A percentile compares a stretch with the other conserved stretches of the same genome.
Evolutionary conservation across 225 moss, liverwort and hornwort genomes (phyloP).

Genomic region (Lunularia cruciata): DNA sequence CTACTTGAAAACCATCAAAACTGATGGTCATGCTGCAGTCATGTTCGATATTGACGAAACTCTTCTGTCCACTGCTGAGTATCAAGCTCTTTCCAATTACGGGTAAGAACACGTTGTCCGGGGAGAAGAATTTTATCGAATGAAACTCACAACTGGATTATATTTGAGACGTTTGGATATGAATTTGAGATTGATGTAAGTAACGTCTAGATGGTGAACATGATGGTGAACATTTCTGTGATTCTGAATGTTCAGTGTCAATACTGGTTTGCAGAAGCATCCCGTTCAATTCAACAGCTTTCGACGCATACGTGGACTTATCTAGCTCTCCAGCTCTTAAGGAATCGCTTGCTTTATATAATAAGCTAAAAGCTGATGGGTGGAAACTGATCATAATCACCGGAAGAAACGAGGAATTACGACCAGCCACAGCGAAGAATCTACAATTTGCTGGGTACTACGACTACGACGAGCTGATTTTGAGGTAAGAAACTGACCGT

Average conservation of each 20-base stretch:
- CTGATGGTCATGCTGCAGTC: conserved; percentile 22
- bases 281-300: conserved; percentile 7
- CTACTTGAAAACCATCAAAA: conserved; percentile 12
- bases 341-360: conserved; percentile 35
- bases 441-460: conserved; percentile 51
- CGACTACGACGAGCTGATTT: conserved; percentile 52
- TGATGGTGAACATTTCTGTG: background rate
- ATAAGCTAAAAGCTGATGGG: conserved; percentile 48
- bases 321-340: background rate
- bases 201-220: background rate
- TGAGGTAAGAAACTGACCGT: no score
- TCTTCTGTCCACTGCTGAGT: background rate
- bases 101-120: no score
- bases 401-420: conserved; percentile 48
- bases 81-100: background rate
- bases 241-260: no score
- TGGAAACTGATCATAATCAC: conserved; percentile 65
- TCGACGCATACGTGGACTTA: background rate
- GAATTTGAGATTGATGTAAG: background rate
- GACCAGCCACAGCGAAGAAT: conserved; percentile 44
- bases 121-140: no score
- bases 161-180: no score
- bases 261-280: conserved; percentile 7
- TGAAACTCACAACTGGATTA: no score
- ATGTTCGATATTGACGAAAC: conserved; percentile 34